phyloP scores from a whole-genome alignment of 176 grass and related monocot species.

The Zoysia japonica region DNA sequence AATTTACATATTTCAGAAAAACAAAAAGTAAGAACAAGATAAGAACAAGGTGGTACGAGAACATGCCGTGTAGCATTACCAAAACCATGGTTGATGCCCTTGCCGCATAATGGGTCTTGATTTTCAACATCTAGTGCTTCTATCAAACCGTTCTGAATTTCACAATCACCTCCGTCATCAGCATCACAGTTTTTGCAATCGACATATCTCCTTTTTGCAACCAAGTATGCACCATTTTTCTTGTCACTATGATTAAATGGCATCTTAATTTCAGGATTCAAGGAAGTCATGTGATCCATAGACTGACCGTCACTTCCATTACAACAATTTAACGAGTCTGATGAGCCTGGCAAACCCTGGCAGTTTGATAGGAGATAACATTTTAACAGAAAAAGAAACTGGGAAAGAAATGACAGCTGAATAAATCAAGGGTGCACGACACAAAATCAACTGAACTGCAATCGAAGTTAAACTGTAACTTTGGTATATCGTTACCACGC shows the following conservation, averaged over 20 bases:
- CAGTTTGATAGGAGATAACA: slow-evolving; percentile 31
- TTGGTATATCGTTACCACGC: neutral
- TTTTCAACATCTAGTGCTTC: slow-evolving; percentile 41
- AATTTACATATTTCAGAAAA: slow-evolving; percentile 25
- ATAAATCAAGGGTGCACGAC: neutral
- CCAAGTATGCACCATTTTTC: slow-evolving; percentile 19
- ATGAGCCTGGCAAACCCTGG: slow-evolving; percentile 46
- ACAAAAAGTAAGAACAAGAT: slow-evolving; percentile 11
- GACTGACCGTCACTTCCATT: neutral
- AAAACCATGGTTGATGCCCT: slow-evolving; percentile 46
- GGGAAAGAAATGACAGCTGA: neutral
- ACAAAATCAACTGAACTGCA: slow-evolving; percentile 4
- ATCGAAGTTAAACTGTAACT: neutral
- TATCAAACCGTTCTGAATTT: slow-evolving; percentile 32
- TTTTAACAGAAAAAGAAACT: slow-evolving; percentile 1
- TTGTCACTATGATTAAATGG: slow-evolving; percentile 27
- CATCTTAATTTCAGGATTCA: slow-evolving; percentile 30
- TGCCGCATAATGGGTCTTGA: slow-evolving; percentile 23
- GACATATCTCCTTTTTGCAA: slow-evolving; percentile 19
- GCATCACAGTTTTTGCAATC: slow-evolving; percentile 1
- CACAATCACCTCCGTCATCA: slow-evolving; percentile 37
- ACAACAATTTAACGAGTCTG: slow-evolving; percentile 24
- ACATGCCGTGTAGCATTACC: slow-evolving; percentile 63
- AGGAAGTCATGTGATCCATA: slow-evolving; percentile 1
- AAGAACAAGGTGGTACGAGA: slow-evolving; percentile 41